Base-by-base conservation (phyloP, 345 rosid genomes). In the Gossypioides kirkii region DNA sequence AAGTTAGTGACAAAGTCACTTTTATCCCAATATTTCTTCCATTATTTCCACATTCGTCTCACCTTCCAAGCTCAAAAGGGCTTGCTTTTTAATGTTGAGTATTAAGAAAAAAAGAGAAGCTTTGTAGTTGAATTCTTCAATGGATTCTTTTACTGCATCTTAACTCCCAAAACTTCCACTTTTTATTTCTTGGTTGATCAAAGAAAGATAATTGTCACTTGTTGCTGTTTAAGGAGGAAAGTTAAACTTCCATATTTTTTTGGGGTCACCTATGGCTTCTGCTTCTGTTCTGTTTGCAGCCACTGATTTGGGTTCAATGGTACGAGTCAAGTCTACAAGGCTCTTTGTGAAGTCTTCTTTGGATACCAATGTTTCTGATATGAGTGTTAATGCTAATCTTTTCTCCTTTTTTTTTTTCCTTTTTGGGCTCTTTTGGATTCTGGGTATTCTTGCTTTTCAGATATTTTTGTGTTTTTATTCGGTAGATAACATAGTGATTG, bases 301-400 rank as follows among this genome's bases (percentile, higher is more conserved):
- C 32, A 43, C 86, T 70, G 85, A 84, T 72, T 64, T 80, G 76
- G 77, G 80, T 74, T 74, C 85, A 64, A 73, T 80, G 80, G 77
- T 73, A 65, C 83, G 64, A 62, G 60, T 63, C 74, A 82, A 76
- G 77, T 3, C 69, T 77, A 88, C 79, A 61, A 86, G 87, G 80
- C 76, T 80, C 54, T 72, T 18, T 68, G 89, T 89, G 65, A 63
- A 87, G 61, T 86, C 89, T 46, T 84, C 98, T 75, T 78, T 89
- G 84, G 97, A 94, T 73, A n/a, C 87, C 1, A 79, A 89, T 65
- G 92, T 94, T 46, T 94, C 98, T 76, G 98, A 94, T 79, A 94
- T 95, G 99, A 88, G 96, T 61, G 85, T 85, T 65, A 90, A 94
- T 84, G 98, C 98, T 94, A 86, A 77, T 45, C 12, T 43, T 47